Evolutionary conservation across 2,329 filamentous ascomycete genomes (phyloP).

Genomic region (Aureobasidium musti): DNA sequence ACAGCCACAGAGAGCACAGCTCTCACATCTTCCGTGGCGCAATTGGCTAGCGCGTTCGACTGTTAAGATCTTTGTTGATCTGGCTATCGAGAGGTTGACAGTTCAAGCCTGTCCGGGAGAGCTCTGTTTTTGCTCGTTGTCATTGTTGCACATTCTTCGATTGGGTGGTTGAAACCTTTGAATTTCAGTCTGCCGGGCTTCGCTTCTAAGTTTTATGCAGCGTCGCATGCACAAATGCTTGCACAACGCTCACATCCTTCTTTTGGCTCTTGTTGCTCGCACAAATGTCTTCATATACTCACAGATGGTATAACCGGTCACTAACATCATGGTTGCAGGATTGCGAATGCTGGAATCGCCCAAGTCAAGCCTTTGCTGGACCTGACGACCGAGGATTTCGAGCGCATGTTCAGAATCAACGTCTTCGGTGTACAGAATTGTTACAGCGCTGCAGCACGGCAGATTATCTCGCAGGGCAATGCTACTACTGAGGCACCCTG

Average conservation of each 20-base stretch:
- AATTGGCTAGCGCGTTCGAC: constrained; percentile 31
- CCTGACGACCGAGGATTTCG: constrained; percentile 58
- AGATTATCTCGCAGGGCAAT: constrained; percentile 63
- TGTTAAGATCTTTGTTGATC: constrained; percentile 20
- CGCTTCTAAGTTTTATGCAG: not conserved
- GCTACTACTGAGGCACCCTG: constrained; percentile 43
- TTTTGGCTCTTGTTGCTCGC: not conserved
- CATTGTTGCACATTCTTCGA: not conserved
- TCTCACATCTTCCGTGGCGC: constrained; percentile 29
- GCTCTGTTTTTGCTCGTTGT: not conserved
- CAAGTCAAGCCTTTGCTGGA: constrained; percentile 60
- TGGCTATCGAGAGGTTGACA: constrained; percentile 28
- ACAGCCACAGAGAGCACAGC: not conserved
- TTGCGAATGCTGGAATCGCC: constrained; percentile 64
- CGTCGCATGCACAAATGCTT: not conserved
- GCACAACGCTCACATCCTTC: not conserved
- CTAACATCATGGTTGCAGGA: constrained; percentile 38
- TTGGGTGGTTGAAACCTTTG: not conserved
- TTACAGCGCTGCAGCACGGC: constrained; percentile 63
- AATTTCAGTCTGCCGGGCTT: not conserved
- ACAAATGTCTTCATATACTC: not conserved
- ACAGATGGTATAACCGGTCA: not conserved
- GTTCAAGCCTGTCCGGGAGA: constrained; percentile 30
- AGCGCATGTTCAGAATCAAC: constrained; percentile 64
- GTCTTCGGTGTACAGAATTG: constrained; percentile 67